Conservation (phyloP, 768 basidiomycete genomes). For the Omphalotus guepiniiformis region DNA sequence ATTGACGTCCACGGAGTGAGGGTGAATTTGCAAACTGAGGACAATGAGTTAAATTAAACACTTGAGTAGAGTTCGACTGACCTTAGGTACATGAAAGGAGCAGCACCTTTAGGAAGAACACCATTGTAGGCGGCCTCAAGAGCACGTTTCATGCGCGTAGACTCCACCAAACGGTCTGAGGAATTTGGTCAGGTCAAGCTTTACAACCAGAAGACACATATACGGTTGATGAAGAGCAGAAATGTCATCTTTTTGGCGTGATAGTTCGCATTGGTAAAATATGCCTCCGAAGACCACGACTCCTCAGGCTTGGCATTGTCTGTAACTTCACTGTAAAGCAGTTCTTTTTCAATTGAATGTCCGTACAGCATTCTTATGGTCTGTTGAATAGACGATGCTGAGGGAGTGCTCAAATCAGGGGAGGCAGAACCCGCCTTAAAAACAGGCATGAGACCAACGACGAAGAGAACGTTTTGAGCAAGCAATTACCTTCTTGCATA, state of each 20-base stretch:
- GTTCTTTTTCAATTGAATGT: constrained; percentile 71
- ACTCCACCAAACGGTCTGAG: constrained; percentile 89
- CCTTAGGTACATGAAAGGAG: constrained; percentile 94
- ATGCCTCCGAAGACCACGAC: constrained; percentile 68
- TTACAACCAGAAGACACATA: constrained; percentile 50
- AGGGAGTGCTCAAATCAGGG: constrained; percentile 81
- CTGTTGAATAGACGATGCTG: constrained; percentile 55
- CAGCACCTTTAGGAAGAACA: constrained; percentile 84
- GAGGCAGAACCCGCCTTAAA: constrained; percentile 64
- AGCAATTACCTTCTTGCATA: constrained; percentile 78
- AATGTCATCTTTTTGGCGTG: constrained; percentile 83
- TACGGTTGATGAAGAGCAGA: constrained; percentile 93
- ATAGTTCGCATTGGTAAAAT: constrained; percentile 85
- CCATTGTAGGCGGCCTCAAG: constrained; percentile 82
- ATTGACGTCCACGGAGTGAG: constrained; percentile 90
- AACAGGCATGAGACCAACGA: constrained; percentile 5
- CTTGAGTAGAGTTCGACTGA: constrained; percentile 21
- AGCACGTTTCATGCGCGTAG: constrained; percentile 78
- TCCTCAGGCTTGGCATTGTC: constrained; percentile 27
- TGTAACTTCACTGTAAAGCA: constrained; percentile 43
- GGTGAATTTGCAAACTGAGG: constrained; percentile 74
- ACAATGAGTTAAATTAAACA: constrained; percentile 11
- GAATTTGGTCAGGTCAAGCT: constrained; percentile 45
- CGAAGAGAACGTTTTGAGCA: not conserved
- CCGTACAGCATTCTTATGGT: constrained; percentile 83